A percentile compares a stretch with the other conserved stretches of the same genome.
phyloP scores from a whole-genome alignment of 257 asterid genomes.

The Gentiana straminea region DNA sequence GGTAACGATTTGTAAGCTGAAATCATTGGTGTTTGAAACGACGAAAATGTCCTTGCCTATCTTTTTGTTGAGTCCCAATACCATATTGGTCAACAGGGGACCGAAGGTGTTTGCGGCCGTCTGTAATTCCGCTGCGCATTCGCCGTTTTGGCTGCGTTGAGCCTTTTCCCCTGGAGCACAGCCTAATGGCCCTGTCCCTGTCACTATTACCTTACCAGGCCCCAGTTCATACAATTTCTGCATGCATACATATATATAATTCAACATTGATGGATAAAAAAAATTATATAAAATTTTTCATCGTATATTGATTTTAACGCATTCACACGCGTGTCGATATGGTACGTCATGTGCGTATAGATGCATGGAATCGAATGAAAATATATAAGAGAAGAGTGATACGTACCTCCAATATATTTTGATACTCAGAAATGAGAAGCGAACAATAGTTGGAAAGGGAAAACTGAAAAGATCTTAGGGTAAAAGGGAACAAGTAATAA shows the following conservation, averaged over 20 bases:
- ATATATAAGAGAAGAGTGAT: background rate
- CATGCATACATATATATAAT: background rate
- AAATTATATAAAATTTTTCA: background rate
- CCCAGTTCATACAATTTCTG: constrained; percentile 52
- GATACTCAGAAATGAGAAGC: constrained; percentile 51
- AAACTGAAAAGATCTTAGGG: constrained; percentile 54
- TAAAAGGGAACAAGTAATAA: constrained; percentile 58
- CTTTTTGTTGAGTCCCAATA: constrained; percentile 38
- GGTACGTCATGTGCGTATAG: background rate
- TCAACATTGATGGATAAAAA: background rate
- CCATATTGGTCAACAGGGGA: constrained; percentile 46
- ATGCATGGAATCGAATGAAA: background rate
- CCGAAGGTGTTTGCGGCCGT: constrained; percentile 53
- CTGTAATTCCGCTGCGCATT: constrained; percentile 47
- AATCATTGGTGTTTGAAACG: constrained; percentile 50
- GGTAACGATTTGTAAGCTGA: constrained; percentile 51
- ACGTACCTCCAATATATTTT: constrained; percentile 46
- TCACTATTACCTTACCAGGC: constrained; percentile 61
- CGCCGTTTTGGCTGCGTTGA: constrained; percentile 37
- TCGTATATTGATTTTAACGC: background rate
- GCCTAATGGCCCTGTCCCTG: constrained; percentile 86
- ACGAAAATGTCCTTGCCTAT: constrained; percentile 40
- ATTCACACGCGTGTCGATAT: background rate
- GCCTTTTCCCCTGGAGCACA: constrained; percentile 87
- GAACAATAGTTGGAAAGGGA: constrained; percentile 39